Conservation (phyloP, 805 yeast genomes). For the Nakazawaea molendinolei region DNA sequence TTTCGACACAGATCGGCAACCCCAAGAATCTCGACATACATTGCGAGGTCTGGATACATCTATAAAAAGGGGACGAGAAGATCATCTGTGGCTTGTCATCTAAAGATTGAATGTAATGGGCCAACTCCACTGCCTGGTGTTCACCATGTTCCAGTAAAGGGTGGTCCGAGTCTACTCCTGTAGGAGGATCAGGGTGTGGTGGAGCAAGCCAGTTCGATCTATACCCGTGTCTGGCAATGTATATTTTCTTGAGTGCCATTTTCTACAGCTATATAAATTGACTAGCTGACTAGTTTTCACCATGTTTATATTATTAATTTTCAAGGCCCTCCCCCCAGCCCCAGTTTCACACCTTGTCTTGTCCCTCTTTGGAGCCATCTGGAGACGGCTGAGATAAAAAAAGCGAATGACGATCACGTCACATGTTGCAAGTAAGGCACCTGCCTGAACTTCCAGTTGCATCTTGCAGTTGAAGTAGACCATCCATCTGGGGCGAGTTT, state of each 20-base stretch:
- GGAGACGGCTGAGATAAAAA: too few species aligned
- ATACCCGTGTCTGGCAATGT: constrained; percentile 82
- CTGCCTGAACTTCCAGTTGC: too few species aligned
- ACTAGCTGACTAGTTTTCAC: too few species aligned
- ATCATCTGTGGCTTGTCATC: constrained; percentile 62
- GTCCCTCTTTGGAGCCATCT: too few species aligned
- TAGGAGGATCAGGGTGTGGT: constrained; percentile 76
- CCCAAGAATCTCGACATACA: constrained; percentile 60
- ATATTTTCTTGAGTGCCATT: constrained; percentile 54
- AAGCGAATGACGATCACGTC: too few species aligned
- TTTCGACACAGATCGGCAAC: constrained; percentile 58
- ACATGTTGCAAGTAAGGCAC: too few species aligned
- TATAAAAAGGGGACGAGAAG: constrained; percentile 77
- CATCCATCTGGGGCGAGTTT: too few species aligned
- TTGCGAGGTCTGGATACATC: constrained; percentile 78
- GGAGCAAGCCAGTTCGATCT: constrained; percentile 77
- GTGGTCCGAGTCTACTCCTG: constrained; percentile 88
- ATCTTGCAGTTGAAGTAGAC: too few species aligned
- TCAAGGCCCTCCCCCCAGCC: too few species aligned
- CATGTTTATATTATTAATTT: too few species aligned
- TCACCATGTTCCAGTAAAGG: constrained; percentile 83
- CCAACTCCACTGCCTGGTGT: constrained; percentile 79
- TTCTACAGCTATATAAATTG: too few species aligned
- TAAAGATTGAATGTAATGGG: constrained; percentile 43
- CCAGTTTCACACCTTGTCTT: too few species aligned